Conservation (phyloP, 2,329 filamentous ascomycete species). For the Fusarium mangiferae region DNA sequence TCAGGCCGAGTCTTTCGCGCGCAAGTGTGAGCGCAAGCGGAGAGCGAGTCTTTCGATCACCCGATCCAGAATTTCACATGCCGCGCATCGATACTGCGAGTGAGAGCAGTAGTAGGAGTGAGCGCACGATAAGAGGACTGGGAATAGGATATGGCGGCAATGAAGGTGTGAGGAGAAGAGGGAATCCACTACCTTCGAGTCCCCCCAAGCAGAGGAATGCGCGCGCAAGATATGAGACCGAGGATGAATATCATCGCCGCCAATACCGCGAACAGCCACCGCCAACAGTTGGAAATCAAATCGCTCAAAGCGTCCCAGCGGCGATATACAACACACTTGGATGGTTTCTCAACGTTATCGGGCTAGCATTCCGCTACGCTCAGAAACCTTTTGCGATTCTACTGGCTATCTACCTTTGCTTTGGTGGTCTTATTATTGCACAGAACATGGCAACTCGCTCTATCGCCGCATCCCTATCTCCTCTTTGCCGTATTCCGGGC, state of each 20-base stretch:
- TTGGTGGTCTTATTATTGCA: slow-evolving; percentile 67
- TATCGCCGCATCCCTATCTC: slow-evolving; percentile 70
- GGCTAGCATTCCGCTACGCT: slow-evolving; percentile 68
- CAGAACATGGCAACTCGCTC: slow-evolving; percentile 72
- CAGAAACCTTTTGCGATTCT: slow-evolving; percentile 72
- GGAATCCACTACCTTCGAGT: slow-evolving; percentile 27
- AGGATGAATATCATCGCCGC: slow-evolving; percentile 27
- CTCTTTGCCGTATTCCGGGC: slow-evolving; percentile 76
- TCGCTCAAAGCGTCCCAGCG: slow-evolving; percentile 51
- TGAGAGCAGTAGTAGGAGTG: slow-evolving; percentile 48
- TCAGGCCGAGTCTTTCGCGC: slow-evolving; percentile 62
- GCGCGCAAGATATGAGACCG: slow-evolving; percentile 23
- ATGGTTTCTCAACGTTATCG: slow-evolving; percentile 67
- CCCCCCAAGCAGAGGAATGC: slow-evolving; percentile 40
- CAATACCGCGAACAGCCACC: slow-evolving; percentile 13
- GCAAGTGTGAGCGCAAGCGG: slow-evolving; percentile 44
- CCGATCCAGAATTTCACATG: slow-evolving; percentile 65
- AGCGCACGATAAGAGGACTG: slow-evolving; percentile 47
- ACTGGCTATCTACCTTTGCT: slow-evolving; percentile 69
- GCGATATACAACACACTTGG: slow-evolving; percentile 53
- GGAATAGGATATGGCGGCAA: slow-evolving; percentile 31
- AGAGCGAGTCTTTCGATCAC: slow-evolving; percentile 48
- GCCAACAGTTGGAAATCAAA: slow-evolving; percentile 43
- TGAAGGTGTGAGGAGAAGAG: slow-evolving; percentile 45
- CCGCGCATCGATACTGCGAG: slow-evolving; percentile 58